Percentiles rank a stretch among this genome's conserved stretches.
phyloP scores from a whole-genome alignment of 2,329 filamentous ascomycete genomes.

The Talaromyces verruculosus region DNA sequence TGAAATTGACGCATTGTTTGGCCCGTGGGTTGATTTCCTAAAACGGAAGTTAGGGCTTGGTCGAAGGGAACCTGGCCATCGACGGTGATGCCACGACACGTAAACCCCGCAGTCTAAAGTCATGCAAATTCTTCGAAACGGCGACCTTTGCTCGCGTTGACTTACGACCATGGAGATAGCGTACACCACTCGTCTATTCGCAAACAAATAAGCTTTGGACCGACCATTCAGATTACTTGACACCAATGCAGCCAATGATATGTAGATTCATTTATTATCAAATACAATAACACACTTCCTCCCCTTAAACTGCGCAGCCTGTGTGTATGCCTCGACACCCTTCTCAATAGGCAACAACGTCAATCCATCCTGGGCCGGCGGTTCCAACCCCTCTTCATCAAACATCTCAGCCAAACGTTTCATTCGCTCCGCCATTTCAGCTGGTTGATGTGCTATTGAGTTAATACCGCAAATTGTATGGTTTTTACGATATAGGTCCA shows the following conservation, averaged over 20 bases:
- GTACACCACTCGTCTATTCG: constrained; percentile 4
- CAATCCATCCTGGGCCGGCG: neutral
- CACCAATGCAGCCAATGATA: neutral
- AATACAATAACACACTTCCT: constrained; percentile 1
- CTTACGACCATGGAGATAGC: neutral
- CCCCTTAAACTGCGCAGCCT: neutral
- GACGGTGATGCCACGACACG: neutral
- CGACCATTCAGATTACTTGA: no score
- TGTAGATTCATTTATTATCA: neutral
- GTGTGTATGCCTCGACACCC: neutral
- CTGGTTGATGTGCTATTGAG: neutral
- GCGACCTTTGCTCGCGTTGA: no score
- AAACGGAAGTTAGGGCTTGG: constrained; percentile 4
- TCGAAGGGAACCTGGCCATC: neutral
- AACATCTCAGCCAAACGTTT: neutral
- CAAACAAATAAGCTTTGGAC: neutral
- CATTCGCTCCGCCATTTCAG: neutral
- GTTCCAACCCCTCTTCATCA: neutral
- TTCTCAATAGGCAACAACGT: constrained; percentile 3
- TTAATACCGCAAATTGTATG: neutral
- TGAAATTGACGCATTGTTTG: neutral
- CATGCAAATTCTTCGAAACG: neutral
- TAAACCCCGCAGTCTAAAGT: neutral
- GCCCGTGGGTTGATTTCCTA: neutral
- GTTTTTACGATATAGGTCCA: neutral